Evolutionary conservation across 2,329 filamentous ascomycete species (phyloP).

Genomic region (Anthostomella pinea): DNA sequence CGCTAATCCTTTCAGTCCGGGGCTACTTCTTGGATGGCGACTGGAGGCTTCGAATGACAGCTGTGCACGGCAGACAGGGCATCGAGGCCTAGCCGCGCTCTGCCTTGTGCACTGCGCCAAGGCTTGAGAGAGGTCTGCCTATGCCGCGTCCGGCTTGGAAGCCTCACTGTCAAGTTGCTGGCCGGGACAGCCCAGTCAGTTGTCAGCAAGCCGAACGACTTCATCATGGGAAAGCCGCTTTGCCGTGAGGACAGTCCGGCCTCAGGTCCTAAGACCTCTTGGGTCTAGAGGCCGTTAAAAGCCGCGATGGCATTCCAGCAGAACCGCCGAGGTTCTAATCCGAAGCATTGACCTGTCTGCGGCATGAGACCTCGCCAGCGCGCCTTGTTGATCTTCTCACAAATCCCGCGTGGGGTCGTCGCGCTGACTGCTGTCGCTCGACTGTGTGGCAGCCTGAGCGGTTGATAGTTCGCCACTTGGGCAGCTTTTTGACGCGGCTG

Average conservation of each 20-base stretch:
- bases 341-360: no score
- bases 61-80: not conserved
- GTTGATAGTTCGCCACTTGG: slow-evolving; percentile 19
- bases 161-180: slow-evolving; percentile 1
- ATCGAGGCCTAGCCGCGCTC: not conserved
- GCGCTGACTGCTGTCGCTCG: no score
- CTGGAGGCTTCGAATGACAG: not conserved
- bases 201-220: not conserved
- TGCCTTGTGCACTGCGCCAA: not conserved
- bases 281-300: slow-evolving; percentile 8
- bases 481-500: no score
- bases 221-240: not conserved
- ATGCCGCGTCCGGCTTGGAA: not conserved
- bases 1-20: not conserved
- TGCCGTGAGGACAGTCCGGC: not conserved
- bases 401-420: no score
- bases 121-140: not conserved
- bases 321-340: no score
- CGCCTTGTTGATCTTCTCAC: no score
- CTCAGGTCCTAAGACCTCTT: slow-evolving; percentile 6
- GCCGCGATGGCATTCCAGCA: no score
- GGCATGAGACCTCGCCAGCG: no score
- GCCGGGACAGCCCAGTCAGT: not conserved
- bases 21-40: not conserved
- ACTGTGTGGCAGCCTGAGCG: no score